Conservation (phyloP, 2,329 filamentous ascomycete genomes). For the Pestalotiopsis sp. region DNA sequence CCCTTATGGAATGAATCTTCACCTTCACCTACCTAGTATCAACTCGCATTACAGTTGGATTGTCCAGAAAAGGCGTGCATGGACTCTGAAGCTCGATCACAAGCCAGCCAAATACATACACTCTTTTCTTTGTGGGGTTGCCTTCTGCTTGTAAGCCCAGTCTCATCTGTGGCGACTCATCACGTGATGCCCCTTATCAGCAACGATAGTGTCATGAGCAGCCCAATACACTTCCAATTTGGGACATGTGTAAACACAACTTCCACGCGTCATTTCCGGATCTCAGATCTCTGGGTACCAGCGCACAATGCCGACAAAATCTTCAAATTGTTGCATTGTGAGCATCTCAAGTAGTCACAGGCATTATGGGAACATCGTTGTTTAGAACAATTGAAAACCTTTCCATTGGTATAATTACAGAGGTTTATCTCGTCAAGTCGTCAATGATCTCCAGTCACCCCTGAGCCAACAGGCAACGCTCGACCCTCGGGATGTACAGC, state of each 20-base stretch:
- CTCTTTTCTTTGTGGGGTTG: not conserved
- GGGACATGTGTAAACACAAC: constrained; percentile 27
- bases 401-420: constrained; percentile 39
- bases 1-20: too few relatives aligned
- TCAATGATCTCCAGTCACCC: constrained; percentile 26
- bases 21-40: too few relatives aligned
- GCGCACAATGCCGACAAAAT: not conserved
- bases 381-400: constrained; percentile 19
- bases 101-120: too few relatives aligned
- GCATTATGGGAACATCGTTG: not conserved
- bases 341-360: not conserved
- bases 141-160: not conserved
- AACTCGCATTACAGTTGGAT: too few relatives aligned
- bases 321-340: not conserved
- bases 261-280: not conserved
- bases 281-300: not conserved
- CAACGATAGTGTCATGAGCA: constrained; percentile 17
- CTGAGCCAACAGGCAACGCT: constrained; percentile 16
- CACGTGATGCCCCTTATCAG: constrained; percentile 30
- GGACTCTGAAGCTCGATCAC: too few relatives aligned
- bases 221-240: constrained; percentile 20
- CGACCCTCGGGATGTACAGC: constrained; percentile 25
- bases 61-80: too few relatives aligned
- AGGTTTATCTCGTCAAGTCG: constrained; percentile 34
- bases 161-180: not conserved